These are phyloP conservation scores for Tanacetum coccineum DNA, from an alignment of 129 eudicot genomes.

Conservation along the genomic window DNA sequence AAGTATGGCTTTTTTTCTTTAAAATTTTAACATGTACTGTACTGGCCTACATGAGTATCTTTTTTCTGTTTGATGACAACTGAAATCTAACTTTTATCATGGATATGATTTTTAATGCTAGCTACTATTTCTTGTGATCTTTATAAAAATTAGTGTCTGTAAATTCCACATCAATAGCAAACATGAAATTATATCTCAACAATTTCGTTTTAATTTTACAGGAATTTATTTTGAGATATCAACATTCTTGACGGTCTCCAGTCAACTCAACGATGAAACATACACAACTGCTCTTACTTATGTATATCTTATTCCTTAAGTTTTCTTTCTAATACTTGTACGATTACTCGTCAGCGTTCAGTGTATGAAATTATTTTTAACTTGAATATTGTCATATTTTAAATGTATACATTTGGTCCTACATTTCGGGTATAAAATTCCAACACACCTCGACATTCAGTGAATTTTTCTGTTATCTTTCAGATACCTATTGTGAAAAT, in stretches of 20 bases:
- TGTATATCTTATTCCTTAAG: slow-evolving; percentile 48
- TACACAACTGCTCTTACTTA: slow-evolving; percentile 96
- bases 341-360: no score
- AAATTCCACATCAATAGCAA: no score
- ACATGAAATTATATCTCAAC: no score
- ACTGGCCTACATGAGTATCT: no score
- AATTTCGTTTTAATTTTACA: slow-evolving; percentile 37
- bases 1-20: slow-evolving; percentile 48
- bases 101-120: not conserved
- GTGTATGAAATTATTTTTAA: not conserved
- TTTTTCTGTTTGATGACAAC: no score
- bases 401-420: slow-evolving; percentile 99
- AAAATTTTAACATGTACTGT: no score
- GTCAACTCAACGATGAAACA: slow-evolving; percentile 95
- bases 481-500: no score
- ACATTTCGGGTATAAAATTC: slow-evolving; percentile 99
- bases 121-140: not conserved
- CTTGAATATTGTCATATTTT: slow-evolving; percentile 22
- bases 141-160: not conserved
- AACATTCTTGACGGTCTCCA: no score
- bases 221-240: slow-evolving; percentile 98
- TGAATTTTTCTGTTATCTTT: no score
- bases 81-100: no score
- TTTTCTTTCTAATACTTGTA: slow-evolving; percentile 9
- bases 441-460: slow-evolving; percentile 88